Evolutionary conservation across 768 basidiomycete genomes (phyloP).

Genomic region (Phaffia australis): DNA sequence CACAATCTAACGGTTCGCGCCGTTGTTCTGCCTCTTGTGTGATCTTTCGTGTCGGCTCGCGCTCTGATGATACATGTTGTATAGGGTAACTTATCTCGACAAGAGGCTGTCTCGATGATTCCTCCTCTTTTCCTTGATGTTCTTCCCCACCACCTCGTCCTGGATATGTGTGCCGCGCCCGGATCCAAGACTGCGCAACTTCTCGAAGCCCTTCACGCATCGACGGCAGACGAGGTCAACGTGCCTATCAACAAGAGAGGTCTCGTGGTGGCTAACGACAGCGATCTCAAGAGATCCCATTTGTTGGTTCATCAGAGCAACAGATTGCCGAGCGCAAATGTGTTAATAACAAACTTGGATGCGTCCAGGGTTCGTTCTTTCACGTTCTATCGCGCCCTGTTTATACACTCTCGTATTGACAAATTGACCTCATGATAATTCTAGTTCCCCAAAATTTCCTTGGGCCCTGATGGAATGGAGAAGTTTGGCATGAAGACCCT

Average conservation of each 20-base stretch:
- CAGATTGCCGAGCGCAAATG: constrained; percentile 75
- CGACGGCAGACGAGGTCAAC: constrained; percentile 31
- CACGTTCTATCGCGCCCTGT: neutral
- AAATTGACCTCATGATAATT: neutral
- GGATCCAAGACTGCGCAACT: constrained; percentile 98
- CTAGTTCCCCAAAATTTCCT: constrained; percentile 33
- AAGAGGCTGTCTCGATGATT: constrained; percentile 99
- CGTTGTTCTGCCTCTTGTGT: neutral
- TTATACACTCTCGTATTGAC: neutral
- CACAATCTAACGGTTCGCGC: neutral
- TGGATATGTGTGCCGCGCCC: constrained; percentile 98
- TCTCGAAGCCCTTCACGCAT: constrained; percentile 82
- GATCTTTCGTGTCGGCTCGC: neutral
- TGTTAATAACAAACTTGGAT: constrained; percentile 94
- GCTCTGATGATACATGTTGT: neutral
- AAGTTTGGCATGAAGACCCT: constrained; percentile 41
- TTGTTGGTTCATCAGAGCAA: constrained; percentile 96
- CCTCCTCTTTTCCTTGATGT: constrained; percentile 90
- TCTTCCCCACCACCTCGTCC: constrained; percentile 70
- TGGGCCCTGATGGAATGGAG: constrained; percentile 9
- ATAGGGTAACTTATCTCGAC: constrained; percentile 87
- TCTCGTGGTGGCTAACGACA: constrained; percentile 87
- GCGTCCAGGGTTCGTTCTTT: constrained; percentile 41
- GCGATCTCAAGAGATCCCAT: constrained; percentile 84
- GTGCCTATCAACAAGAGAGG: constrained; percentile 53